phyloP scores from a whole-genome alignment of 139 green algal genomes.

The Chlorella sp. region DNA sequence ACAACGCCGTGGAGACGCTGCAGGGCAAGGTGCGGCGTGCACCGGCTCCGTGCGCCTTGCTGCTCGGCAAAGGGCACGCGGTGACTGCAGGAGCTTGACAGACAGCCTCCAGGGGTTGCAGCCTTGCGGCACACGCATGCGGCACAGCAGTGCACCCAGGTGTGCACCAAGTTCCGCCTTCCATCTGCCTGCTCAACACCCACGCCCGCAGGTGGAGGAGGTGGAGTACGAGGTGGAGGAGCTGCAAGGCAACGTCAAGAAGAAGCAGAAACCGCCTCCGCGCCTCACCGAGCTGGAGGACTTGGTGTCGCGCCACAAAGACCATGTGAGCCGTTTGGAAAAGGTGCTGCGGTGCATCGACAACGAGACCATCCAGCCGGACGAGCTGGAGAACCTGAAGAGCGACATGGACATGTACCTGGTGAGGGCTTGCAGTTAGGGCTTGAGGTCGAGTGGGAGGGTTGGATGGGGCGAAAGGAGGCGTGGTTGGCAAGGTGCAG shows the following conservation, averaged over 20 bases:
- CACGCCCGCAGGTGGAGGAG: slow-evolving; percentile 89
- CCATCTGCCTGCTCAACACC: slow-evolving; percentile 9
- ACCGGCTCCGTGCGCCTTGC: too few relatives aligned
- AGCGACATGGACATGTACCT: slow-evolving; percentile 86
- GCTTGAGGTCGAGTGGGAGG: too few relatives aligned
- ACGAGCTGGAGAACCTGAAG: slow-evolving; percentile 71
- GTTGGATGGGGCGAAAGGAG: too few relatives aligned
- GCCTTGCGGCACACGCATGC: slow-evolving; percentile 1
- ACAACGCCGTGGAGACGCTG: slow-evolving; percentile 68
- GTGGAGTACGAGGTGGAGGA: slow-evolving; percentile 93
- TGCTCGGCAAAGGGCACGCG: too few relatives aligned
- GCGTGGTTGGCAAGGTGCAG: too few relatives aligned
- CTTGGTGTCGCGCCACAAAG: slow-evolving; percentile 20
- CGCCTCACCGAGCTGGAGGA: slow-evolving; percentile 52
- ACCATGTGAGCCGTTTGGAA: slow-evolving; percentile 34
- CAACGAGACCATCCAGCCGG: slow-evolving; percentile 80
- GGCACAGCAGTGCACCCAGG: neutral
- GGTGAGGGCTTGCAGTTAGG: too few relatives aligned
- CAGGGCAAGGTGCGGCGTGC: slow-evolving; percentile 45
- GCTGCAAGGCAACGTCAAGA: slow-evolving; percentile 48
- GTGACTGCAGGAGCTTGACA: too few relatives aligned
- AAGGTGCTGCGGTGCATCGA: slow-evolving; percentile 90
- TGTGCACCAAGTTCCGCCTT: neutral
- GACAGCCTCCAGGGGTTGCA: too few relatives aligned
- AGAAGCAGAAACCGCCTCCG: slow-evolving; percentile 67